phyloP scores from a whole-genome alignment of 73 alveolate genomes.

The Paramecium primaurelia region DNA sequence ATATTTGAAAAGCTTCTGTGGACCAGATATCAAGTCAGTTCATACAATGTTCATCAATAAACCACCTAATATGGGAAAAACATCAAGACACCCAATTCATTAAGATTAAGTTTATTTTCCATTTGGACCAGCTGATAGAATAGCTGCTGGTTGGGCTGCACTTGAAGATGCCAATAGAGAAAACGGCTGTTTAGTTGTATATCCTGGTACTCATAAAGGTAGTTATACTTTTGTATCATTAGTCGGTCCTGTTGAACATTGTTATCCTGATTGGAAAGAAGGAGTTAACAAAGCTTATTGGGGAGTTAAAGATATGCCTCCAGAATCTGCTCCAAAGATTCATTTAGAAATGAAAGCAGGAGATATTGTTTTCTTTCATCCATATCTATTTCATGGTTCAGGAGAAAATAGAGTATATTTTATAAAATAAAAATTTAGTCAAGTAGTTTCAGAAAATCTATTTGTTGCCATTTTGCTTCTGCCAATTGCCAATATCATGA shows the following conservation, averaged over 20 bases:
- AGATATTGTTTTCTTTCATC: conserved; percentile 65
- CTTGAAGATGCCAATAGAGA: conserved; percentile 55
- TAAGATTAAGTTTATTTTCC: conserved; percentile 61
- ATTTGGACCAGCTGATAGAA: conserved; percentile 68
- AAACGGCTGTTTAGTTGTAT: conserved; percentile 56
- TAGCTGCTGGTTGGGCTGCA: conserved; percentile 64
- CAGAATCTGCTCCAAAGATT: neutral
- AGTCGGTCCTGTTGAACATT: conserved; percentile 46
- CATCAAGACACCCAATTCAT: conserved; percentile 64
- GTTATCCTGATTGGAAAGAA: conserved; percentile 64
- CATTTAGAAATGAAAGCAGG: conserved; percentile 65
- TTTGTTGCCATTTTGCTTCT: conserved; percentile 62
- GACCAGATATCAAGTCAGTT: conserved; percentile 54
- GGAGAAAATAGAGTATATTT: conserved; percentile 45
- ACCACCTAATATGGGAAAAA: conserved; percentile 57
- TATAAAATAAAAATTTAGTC: neutral
- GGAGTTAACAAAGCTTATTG: conserved; percentile 66
- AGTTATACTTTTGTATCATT: neutral
- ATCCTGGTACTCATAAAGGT: conserved; percentile 63
- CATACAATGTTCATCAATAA: conserved; percentile 64
- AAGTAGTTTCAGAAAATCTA: conserved; percentile 43
- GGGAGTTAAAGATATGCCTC: conserved; percentile 59
- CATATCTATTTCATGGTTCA: conserved; percentile 56
- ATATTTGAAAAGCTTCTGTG: conserved; percentile 54
- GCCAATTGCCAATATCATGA: conserved; percentile 43